A percentile compares a stretch with the other conserved stretches of the same genome.
These are phyloP conservation scores for Elongisporangium anandrum DNA, from an alignment of 352 stramenopile genomes.

Conservation along the genomic window DNA sequence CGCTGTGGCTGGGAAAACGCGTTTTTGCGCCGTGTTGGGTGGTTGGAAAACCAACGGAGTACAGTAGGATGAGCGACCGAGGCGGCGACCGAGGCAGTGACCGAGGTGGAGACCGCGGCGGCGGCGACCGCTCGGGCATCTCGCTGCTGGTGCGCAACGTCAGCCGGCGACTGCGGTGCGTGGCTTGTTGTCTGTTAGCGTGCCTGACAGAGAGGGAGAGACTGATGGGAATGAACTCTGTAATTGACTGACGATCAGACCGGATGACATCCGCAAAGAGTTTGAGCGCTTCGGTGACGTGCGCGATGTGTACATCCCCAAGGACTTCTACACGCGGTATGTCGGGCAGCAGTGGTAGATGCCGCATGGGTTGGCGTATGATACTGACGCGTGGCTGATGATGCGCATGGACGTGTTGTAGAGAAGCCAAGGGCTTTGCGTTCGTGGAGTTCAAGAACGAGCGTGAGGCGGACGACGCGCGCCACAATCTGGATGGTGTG, in stretches of 20 bases:
- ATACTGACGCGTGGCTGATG: conserved; percentile 6
- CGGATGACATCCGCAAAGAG: conserved; percentile 88
- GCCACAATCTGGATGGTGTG: conserved; percentile 89
- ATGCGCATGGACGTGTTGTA: conserved; percentile 16
- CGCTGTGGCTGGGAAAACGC: not conserved
- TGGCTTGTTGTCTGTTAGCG: conserved; percentile 3
- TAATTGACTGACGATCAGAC: conserved; percentile 27
- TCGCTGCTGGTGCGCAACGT: conserved; percentile 94
- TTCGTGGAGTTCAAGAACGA: conserved; percentile 95
- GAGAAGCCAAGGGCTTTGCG: conserved; percentile 92
- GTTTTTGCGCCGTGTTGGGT: not conserved
- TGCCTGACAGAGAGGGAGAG: not conserved
- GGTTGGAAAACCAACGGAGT: not conserved
- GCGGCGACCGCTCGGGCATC: conserved; percentile 72
- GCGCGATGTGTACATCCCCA: conserved; percentile 94
- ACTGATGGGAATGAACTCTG: not conserved
- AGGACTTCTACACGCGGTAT: conserved; percentile 91
- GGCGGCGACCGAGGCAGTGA: conserved; percentile 9
- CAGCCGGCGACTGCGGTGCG: conserved; percentile 79
- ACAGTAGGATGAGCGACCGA: conserved; percentile 7
- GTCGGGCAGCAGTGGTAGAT: conserved; percentile 1
- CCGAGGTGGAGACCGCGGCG: not conserved
- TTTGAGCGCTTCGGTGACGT: conserved; percentile 94
- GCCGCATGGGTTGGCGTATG: conserved; percentile 2
- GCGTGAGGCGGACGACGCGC: conserved; percentile 88